phyloP scores from a whole-genome alignment of 1,284 basidiomycete species.

The Cryptococcus sp. region DNA sequence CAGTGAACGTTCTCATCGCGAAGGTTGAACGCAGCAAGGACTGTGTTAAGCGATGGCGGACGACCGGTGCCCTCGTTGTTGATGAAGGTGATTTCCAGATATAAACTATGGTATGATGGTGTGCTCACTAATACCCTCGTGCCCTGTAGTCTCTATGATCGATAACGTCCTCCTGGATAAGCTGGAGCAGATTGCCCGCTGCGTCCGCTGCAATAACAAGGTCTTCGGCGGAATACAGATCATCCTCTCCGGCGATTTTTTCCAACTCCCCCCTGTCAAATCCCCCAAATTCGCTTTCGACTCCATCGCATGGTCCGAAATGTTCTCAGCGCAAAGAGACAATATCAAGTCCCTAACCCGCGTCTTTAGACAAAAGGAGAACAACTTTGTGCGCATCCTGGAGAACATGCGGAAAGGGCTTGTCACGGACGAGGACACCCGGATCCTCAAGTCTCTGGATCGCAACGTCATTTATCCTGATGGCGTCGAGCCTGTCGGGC shows the following conservation, averaged over 20 bases:
- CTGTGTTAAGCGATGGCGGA: slow-evolving; percentile 55
- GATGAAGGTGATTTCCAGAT: slow-evolving; percentile 65
- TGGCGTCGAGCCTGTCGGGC: slow-evolving; percentile 37
- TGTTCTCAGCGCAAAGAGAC: slow-evolving; percentile 12
- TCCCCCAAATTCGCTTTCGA: slow-evolving; percentile 31
- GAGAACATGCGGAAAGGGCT: slow-evolving; percentile 43
- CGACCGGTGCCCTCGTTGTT: slow-evolving; percentile 60
- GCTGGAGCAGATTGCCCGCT: slow-evolving; percentile 64
- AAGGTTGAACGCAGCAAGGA: slow-evolving; percentile 50
- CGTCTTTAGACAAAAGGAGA: slow-evolving; percentile 66
- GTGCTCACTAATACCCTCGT: neutral
- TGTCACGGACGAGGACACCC: slow-evolving; percentile 17
- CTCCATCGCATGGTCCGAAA: slow-evolving; percentile 25
- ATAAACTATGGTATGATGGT: too few species aligned
- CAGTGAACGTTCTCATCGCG: slow-evolving; percentile 45
- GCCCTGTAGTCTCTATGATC: slow-evolving; percentile 58
- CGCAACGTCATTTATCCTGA: slow-evolving; percentile 28
- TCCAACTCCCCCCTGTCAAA: slow-evolving; percentile 89
- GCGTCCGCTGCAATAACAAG: slow-evolving; percentile 58
- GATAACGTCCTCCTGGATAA: slow-evolving; percentile 73
- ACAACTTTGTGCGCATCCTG: slow-evolving; percentile 40
- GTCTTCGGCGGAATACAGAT: slow-evolving; percentile 95
- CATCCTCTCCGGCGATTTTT: slow-evolving; percentile 91
- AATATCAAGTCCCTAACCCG: slow-evolving; percentile 58
- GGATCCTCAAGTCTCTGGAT: slow-evolving; percentile 17